These are phyloP conservation scores for Paxillus involutus DNA, from an alignment of 768 basidiomycete species.

Conservation along the genomic window DNA sequence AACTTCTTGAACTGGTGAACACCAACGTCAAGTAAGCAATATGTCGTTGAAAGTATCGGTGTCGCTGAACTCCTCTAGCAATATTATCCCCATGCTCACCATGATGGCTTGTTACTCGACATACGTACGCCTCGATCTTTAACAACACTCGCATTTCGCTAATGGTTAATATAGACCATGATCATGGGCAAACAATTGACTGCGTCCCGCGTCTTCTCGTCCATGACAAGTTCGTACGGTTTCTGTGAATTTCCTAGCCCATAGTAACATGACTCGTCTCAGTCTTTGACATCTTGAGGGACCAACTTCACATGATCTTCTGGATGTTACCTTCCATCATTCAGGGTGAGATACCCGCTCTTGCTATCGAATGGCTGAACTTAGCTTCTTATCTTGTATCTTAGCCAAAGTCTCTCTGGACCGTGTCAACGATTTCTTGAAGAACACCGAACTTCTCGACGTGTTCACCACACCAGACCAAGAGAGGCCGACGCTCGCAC, in stretches of 20 bases:
- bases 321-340: conserved; percentile 31
- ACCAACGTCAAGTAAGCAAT: conserved; percentile 28
- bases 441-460: conserved; percentile 15
- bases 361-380: conserved; percentile 9
- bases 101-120: conserved; percentile 66
- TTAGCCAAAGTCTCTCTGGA: conserved; percentile 65
- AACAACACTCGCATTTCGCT: too few relatives aligned
- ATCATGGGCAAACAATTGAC: conserved; percentile 12
- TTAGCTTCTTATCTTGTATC: background rate
- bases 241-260: background rate
- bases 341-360: conserved; percentile 14
- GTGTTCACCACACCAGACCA: background rate
- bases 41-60: background rate
- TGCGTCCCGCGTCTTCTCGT: conserved; percentile 40
- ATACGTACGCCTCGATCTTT: conserved; percentile 41
- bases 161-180: conserved; percentile 7
- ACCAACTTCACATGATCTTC: conserved; percentile 42
- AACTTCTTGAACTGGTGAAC: conserved; percentile 46
- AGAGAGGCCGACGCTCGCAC: background rate
- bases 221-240: conserved; percentile 29
- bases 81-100: conserved; percentile 57
- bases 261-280: background rate
- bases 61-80: conserved; percentile 34
- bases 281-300: conserved; percentile 63
- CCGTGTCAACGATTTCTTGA: conserved; percentile 50